These are phyloP conservation scores for Calonectria henricotiae DNA, from an alignment of 2,329 filamentous ascomycete genomes.

Conservation along the genomic window DNA sequence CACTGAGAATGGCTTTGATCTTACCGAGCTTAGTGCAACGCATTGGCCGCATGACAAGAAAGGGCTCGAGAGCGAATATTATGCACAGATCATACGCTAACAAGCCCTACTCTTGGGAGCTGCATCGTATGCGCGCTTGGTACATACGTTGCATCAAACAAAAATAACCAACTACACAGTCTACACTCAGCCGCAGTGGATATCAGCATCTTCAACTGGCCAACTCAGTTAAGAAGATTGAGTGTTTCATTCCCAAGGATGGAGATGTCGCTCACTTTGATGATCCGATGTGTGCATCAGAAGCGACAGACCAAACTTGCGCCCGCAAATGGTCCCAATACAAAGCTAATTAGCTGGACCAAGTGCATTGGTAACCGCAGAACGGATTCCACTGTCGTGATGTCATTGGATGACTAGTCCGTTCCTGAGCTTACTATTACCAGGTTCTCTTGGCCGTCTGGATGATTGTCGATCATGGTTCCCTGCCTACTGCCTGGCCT, in stretches of 20 bases:
- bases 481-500: too few relatives aligned
- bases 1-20: not conserved
- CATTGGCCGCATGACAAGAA: slow-evolving; percentile 10
- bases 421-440: too few relatives aligned
- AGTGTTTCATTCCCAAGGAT: too few relatives aligned
- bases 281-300: not conserved
- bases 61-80: not conserved
- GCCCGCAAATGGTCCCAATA: not conserved
- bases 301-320: not conserved
- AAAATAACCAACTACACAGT: not conserved
- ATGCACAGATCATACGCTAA: not conserved
- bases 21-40: slow-evolving; percentile 7
- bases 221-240: not conserved
- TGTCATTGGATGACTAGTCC: too few relatives aligned
- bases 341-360: not conserved
- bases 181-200: not conserved
- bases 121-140: not conserved
- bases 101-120: not conserved
- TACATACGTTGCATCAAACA: not conserved
- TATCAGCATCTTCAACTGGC: too few relatives aligned
- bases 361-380: not conserved
- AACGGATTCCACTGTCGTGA: too few relatives aligned
- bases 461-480: too few relatives aligned
- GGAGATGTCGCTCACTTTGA: too few relatives aligned
- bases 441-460: too few relatives aligned